Evolutionary conservation across 164 flowering plant genomes (phyloP).

Genomic region (Euptelea pleiosperma): DNA sequence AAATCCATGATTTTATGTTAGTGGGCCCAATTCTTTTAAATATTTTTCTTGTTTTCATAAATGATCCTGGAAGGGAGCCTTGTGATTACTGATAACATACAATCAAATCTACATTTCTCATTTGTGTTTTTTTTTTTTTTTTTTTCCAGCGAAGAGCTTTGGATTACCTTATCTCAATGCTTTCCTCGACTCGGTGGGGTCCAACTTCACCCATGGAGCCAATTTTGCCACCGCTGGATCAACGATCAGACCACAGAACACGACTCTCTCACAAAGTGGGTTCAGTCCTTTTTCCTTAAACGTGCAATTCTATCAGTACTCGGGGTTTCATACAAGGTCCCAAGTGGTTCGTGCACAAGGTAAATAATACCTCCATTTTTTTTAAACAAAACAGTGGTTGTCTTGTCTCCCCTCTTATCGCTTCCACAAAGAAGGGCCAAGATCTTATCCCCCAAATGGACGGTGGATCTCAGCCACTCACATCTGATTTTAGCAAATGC

Average conservation of each 20-base stretch:
- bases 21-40: too few species aligned
- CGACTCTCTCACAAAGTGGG: conserved; percentile 43
- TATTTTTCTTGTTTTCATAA: too few species aligned
- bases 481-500: too few species aligned
- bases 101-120: too few species aligned
- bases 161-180: conserved; percentile 50
- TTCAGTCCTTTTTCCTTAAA: conserved; percentile 57
- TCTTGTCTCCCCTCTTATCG: too few species aligned
- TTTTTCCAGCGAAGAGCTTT: conserved; percentile 40
- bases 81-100: too few species aligned
- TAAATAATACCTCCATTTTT: neutral
- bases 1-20: too few species aligned
- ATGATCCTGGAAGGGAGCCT: too few species aligned
- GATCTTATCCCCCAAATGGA: too few species aligned
- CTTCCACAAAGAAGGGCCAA: too few species aligned
- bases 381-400: too few species aligned
- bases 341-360: conserved; percentile 27
- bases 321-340: conserved; percentile 37
- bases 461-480: too few species aligned
- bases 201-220: conserved; percentile 66
- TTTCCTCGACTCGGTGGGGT: conserved; percentile 49
- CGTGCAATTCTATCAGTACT: conserved; percentile 43
- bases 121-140: neutral
- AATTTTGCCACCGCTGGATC: conserved; percentile 47
- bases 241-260: conserved; percentile 48